Base-by-base conservation (phyloP, 345 rosid genomes). In the Geranium rotundifolium region DNA sequence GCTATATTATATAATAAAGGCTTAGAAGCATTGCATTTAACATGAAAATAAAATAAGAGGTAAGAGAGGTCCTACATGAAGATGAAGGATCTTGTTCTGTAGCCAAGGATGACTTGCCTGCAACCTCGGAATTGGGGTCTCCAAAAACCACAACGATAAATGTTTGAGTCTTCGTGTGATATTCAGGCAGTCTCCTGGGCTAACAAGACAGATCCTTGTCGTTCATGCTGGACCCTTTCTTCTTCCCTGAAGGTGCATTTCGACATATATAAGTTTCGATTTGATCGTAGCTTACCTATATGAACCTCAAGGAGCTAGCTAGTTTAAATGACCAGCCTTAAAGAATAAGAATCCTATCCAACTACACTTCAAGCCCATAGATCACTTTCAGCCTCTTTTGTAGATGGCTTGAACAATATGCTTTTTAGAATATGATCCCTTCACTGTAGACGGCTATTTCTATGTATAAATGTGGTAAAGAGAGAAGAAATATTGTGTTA, bases 81-180 rank as follows among this genome's bases (percentile, higher is more conserved):
- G 87, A 65, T 52, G 58, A 68, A 64, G 67, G 69, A 60, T 60
- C 68, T 65, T 18, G 72, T 69, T 59, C 60, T 73, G 75, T 77
- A 75, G 82, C 83, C 83, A 77, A 82, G 80, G 74, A 82, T 82
- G 84, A 77, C 82, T 77, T 75, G 86, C 84, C 80, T 79, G 79
- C 64, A 54, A 58, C 78, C 37, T 62, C 58, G 10, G 18, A 54
- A 7, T n/a, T 23, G 58, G 61, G 58, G 29, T 61, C 57, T 27
- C 18, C 6, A 23, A 8, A 19, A 18, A 7, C 23, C 23, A 41
- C 19, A 27, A 17, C 17, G 57, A 7, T 19, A 5, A 7, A 17
- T 17, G 8, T 14, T 18, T 54, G 56, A 63, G 41, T 58, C 27
- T 54, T 63, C 6, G 62, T 5, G 20, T 61, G 55, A 52, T 56